phyloP scores from a whole-genome alignment of 2,329 filamentous ascomycete species.

The Curvularia lunata region DNA sequence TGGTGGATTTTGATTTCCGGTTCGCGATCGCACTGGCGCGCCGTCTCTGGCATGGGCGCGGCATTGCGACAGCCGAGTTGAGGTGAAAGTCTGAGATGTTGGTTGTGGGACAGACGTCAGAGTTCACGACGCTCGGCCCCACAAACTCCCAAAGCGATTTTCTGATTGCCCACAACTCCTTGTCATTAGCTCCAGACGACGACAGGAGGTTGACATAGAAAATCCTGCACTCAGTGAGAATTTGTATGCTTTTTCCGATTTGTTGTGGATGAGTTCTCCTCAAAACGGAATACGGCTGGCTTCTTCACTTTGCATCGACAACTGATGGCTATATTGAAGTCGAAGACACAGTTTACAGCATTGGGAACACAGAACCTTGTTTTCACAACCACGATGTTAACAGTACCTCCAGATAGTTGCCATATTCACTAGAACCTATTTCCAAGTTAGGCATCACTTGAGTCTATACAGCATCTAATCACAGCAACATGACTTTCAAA shows the following conservation, averaged over 20 bases:
- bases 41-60: slow-evolving; percentile 36
- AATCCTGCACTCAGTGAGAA: neutral
- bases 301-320: neutral
- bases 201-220: neutral
- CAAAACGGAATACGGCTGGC: neutral
- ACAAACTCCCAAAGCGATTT: slow-evolving; percentile 7
- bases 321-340: neutral
- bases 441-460: neutral
- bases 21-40: slow-evolving; percentile 32
- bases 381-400: neutral
- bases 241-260: neutral
- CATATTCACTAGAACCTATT: neutral
- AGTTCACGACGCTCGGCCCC: slow-evolving; percentile 17
- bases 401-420: neutral
- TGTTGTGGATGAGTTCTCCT: neutral
- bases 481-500: neutral
- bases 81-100: neutral
- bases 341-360: neutral
- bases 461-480: neutral
- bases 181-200: neutral
- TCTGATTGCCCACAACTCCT: slow-evolving; percentile 4
- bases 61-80: slow-evolving; percentile 20
- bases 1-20: slow-evolving; percentile 18
- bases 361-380: too few species aligned
- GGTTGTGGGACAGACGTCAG: slow-evolving; percentile 15